Base-by-base conservation (phyloP, 1,284 basidiomycete genomes). In the Ustilago hordei region DNA sequence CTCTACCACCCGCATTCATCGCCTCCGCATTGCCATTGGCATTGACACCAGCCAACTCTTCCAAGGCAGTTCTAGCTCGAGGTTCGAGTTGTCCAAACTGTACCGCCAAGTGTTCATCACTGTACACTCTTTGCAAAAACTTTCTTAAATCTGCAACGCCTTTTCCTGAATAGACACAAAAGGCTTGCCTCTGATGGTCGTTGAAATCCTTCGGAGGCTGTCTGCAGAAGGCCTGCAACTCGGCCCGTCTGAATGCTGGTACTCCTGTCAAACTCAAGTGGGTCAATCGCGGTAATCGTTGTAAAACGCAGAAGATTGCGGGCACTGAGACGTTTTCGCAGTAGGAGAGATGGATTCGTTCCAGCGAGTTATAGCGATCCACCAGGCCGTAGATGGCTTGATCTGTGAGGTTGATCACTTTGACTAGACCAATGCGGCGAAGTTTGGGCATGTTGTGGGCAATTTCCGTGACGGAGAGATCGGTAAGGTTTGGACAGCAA, bases 221-320 rank as follows among this genome's bases (percentile, higher is more conserved):
- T 34, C 96, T 90, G 86, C 96, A 98, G 86, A 95, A 98, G 74
- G 90, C 90, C 86, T 98, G 95, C 68, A 98, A 86, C 81, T 96
- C 94, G 19, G 90, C 88, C 75, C 93, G 90, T 56, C 92, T 91
- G 88, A 99, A 99, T 1, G 94, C 91, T 8, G 92, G 92, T 35
- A 99, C 93, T n/a, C 96, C 97, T 12, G 97, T 98, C 76, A 99
- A 88, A 86, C 94, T 97, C 54, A 99, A 89, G 87, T 99, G 97
- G 4, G 94, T 98, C 41, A 99, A 88, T 75, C 94, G 93, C 77
- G 91, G 90, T 19, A 99, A 89, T 80, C 93, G 91, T 85, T 94
- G 92, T 55, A 99, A 89, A 43, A 99, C 90, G 87, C 92, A 94
- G 80, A 96, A 93, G 58, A 99, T 91, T 13, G 95, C 95, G 86